These are phyloP conservation scores for Garcia nutans DNA, from an alignment of 345 rosid species.

Conservation along the genomic window DNA sequence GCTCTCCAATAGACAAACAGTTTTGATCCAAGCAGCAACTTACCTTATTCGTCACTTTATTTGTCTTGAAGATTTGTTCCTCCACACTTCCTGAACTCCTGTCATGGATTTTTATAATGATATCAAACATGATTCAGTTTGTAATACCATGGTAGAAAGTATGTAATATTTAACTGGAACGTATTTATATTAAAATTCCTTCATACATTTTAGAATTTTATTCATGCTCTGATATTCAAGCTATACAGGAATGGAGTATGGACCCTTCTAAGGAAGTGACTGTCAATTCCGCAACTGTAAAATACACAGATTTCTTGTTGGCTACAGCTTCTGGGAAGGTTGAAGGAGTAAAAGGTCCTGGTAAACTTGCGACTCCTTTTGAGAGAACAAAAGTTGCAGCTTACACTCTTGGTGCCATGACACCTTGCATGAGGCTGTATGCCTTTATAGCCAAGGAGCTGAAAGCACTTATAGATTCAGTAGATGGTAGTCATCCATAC, in stretches of 20 bases:
- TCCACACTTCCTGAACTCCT: background rate
- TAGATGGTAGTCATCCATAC: conserved; percentile 60
- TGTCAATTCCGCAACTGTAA: conserved; percentile 64
- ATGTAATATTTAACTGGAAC: background rate
- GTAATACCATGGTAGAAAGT: background rate
- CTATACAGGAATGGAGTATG: conserved; percentile 78
- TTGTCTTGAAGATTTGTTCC: background rate
- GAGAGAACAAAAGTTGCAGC: conserved; percentile 97
- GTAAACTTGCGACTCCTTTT: conserved; percentile 93
- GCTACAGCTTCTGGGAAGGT: conserved; percentile 97
- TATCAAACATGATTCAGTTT: too few relatives aligned
- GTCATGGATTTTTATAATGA: background rate
- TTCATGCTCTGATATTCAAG: conserved; percentile 25
- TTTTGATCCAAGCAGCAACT: background rate
- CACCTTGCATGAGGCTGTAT: conserved; percentile 95
- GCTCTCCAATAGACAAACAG: background rate
- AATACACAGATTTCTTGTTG: conserved; percentile 78
- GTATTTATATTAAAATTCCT: background rate
- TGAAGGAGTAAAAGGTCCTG: conserved; percentile 89
- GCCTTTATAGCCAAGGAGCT: conserved; percentile 80
- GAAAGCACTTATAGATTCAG: conserved; percentile 45
- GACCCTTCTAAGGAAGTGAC: conserved; percentile 54
- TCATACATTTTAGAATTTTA: background rate
- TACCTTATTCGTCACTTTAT: background rate
- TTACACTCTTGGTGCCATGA: conserved; percentile 89